Conservation (phyloP, 768 basidiomycete genomes). For the Naganishia antarctica region DNA sequence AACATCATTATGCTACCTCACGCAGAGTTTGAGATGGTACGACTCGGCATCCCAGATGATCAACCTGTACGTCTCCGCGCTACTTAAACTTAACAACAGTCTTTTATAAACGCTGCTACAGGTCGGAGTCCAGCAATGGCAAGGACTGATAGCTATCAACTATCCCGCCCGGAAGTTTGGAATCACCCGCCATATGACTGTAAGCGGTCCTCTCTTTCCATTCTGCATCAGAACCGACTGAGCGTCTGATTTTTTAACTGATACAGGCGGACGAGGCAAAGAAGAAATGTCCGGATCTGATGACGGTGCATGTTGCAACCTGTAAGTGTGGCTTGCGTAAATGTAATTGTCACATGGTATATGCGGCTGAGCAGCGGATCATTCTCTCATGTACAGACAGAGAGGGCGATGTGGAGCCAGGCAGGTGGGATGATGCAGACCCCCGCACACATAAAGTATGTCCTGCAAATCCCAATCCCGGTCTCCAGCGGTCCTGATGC, state of each 20-base stretch:
- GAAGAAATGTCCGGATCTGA: slow-evolving; percentile 76
- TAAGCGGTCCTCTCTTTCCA: not conserved
- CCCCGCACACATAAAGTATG: slow-evolving; percentile 83
- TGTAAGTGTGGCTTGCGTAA: too few relatives aligned
- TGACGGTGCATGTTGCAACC: slow-evolving; percentile 88
- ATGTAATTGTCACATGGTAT: too few relatives aligned
- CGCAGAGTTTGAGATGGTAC: slow-evolving; percentile 78
- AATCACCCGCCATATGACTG: slow-evolving; percentile 57
- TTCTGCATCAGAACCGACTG: too few relatives aligned
- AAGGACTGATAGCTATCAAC: slow-evolving; percentile 77
- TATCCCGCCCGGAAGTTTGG: slow-evolving; percentile 90
- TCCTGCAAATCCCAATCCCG: not conserved
- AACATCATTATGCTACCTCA: slow-evolving; percentile 61
- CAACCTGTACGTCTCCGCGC: slow-evolving; percentile 32
- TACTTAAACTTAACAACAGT: not conserved
- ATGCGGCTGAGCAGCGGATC: not conserved
- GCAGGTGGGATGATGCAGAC: slow-evolving; percentile 86
- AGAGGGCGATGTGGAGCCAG: slow-evolving; percentile 60
- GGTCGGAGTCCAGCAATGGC: slow-evolving; percentile 42
- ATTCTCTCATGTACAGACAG: slow-evolving; percentile 14
- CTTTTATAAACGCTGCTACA: not conserved
- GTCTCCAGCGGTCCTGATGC: too few relatives aligned
- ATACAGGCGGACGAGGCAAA: slow-evolving; percentile 62
- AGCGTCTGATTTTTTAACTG: not conserved
- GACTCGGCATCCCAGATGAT: slow-evolving; percentile 59